Evolutionary conservation across 306 rosid species (phyloP).

Genomic region (Vigna angularis): DNA sequence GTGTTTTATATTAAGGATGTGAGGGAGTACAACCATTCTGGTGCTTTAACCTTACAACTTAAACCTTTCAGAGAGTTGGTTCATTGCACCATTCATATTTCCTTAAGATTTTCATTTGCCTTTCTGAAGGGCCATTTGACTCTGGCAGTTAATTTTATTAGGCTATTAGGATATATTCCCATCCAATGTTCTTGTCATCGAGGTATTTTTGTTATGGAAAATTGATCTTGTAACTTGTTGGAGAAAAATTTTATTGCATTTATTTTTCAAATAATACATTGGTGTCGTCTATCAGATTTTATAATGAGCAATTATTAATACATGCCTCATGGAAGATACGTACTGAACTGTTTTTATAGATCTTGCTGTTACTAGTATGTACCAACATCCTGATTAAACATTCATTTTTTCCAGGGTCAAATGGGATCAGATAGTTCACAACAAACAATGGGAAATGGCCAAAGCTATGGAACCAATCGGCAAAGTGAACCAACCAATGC

Average conservation of each 20-base stretch:
- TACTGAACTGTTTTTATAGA: slow-evolving; percentile 9
- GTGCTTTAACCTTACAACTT: not conserved
- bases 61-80: slow-evolving; percentile 11
- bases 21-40: not conserved
- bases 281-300: slow-evolving; percentile 18
- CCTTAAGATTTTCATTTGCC: not conserved
- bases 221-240: slow-evolving; percentile 8
- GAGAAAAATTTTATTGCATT: slow-evolving; percentile 30
- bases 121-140: slow-evolving; percentile 11
- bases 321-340: slow-evolving; percentile 30
- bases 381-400: slow-evolving; percentile 41
- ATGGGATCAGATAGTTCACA: slow-evolving; percentile 85
- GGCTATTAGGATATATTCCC: not conserved
- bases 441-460: slow-evolving; percentile 71
- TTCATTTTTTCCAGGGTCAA: slow-evolving; percentile 77
- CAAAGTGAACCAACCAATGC: slow-evolving; percentile 68
- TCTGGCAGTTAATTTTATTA: slow-evolving; percentile 2
- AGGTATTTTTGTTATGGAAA: slow-evolving; percentile 16
- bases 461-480: slow-evolving; percentile 71
- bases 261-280: slow-evolving; percentile 10
- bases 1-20: no score
- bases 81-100: not conserved
- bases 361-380: slow-evolving; percentile 36
- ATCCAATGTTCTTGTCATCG: not conserved
- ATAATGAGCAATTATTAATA: slow-evolving; percentile 1